Conservation (phyloP, 1,139 yeast genomes). For the Pichia sp. region DNA sequence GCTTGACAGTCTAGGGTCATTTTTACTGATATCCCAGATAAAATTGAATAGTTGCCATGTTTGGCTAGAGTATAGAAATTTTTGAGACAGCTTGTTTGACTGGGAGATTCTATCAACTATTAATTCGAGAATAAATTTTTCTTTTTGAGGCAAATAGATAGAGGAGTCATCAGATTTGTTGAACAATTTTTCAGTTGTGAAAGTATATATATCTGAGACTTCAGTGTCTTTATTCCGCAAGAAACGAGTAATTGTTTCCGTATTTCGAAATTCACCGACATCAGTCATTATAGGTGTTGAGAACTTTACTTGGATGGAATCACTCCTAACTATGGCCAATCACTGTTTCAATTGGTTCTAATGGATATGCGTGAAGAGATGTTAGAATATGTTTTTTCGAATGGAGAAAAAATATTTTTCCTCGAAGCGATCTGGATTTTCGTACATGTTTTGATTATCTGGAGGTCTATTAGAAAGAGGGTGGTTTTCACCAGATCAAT, state of each 20-base stretch:
- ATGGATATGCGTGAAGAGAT: background rate
- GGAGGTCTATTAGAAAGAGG: too few species aligned
- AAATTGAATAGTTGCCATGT: conserved; percentile 48
- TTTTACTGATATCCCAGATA: conserved; percentile 37
- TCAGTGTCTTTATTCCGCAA: conserved; percentile 54
- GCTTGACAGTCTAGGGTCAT: conserved; percentile 11
- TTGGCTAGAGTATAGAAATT: conserved; percentile 40
- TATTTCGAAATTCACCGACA: conserved; percentile 1
- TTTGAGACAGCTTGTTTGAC: conserved; percentile 29
- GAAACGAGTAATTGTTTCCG: conserved; percentile 43
- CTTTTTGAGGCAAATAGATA: conserved; percentile 55
- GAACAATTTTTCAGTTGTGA: conserved; percentile 40
- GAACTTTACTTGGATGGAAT: too few species aligned
- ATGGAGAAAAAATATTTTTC: background rate
- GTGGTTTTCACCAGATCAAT: too few species aligned
- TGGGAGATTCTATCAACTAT: conserved; percentile 64
- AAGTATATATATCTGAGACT: conserved; percentile 41
- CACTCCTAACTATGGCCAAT: too few species aligned
- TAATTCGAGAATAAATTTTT: conserved; percentile 60
- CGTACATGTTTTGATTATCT: background rate
- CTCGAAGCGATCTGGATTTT: background rate
- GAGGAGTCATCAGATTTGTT: conserved; percentile 38
- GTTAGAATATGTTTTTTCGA: background rate
- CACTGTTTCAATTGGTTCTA: background rate
- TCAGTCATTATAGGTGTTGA: background rate